Conservation (phyloP, 2,329 filamentous ascomycete genomes). For the Sporothrix pseudoabietina region DNA sequence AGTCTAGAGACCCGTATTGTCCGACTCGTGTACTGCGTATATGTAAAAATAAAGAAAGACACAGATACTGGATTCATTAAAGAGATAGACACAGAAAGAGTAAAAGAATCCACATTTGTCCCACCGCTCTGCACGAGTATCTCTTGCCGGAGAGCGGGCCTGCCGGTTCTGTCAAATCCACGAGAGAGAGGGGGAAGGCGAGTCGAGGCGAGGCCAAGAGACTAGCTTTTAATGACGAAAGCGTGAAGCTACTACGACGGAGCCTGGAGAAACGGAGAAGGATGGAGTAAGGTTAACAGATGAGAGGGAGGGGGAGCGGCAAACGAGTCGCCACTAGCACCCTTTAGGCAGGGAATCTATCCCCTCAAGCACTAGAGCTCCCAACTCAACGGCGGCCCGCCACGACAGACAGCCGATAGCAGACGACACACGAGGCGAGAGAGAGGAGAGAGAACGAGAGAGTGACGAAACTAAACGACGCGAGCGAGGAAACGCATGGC, state of each 20-base stretch:
- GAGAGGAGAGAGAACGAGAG: not conserved
- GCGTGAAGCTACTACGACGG: not conserved
- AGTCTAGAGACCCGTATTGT: not conserved
- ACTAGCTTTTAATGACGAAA: not conserved
- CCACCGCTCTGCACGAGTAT: not conserved
- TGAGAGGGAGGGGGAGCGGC: not conserved
- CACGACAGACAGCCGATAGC: not conserved
- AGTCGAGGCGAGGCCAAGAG: not conserved
- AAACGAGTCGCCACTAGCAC: slow-evolving; percentile 23
- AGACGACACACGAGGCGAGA: not conserved
- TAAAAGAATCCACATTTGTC: not conserved
- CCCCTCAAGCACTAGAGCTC: not conserved
- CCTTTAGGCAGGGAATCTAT: slow-evolving; percentile 31
- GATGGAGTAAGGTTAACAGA: not conserved
- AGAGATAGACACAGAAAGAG: too few species aligned
- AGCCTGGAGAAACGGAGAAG: not conserved
- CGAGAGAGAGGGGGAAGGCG: not conserved
- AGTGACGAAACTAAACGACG: not conserved
- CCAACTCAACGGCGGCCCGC: not conserved
- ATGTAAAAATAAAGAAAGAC: not conserved
- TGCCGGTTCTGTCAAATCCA: not conserved
- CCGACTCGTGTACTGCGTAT: not conserved
- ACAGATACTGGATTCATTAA: too few species aligned
- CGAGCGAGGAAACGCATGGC: not conserved
- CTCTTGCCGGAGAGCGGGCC: slow-evolving; percentile 1